Evolutionary conservation across 1,139 yeast species (phyloP), one percentile per base, ranked within the genome.

Genomic region (Kodamaea sp.): DNA sequence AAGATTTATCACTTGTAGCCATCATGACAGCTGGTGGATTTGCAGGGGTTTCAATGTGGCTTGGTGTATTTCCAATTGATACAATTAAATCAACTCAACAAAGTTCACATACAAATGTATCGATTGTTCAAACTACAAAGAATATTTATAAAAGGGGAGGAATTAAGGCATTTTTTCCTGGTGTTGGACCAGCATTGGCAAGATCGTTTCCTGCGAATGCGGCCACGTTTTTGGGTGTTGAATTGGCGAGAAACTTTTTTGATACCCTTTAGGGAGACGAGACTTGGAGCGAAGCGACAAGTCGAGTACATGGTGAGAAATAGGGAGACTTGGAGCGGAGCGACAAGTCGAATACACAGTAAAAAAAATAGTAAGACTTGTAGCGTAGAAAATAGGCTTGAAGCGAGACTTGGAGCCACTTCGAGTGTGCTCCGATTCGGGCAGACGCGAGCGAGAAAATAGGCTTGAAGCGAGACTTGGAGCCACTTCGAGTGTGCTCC

Each of bases 201-300:
- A 79, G 98, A 62, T 84, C 96, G 24, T 90, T 92, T 85, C 97
- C 97, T 2, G 97, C 97, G 22, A 92, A 92, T 61, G 97, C 97
- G 12, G 97, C 97, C 15, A 90, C 97, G 3, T 92, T 92, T 68
- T 77, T 89, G 34, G 98, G 97, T 39, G 97, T 92, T 32, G 98
- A 92, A 61, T 58, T 90, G 43, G 89, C 96, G 9, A 86, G 83
- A 63, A 75, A 79, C 45, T 72, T 82, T 51, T 78, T 87, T 47
- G 78, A 76, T 42, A 63, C 20, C 3, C 20, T 15, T 15, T 15
- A n/a, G 20, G 4, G 4, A 62, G 40, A 42, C 55, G 24, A 45
- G 28, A 10, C 11, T 26, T 26, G 20, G 20, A 15, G 20, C 20
- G 4, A 15, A 15, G 20, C 20, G 20, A 3, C 20, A 15, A 15